Percentiles rank a stretch among this genome's conserved stretches.
phyloP scores from a whole-genome alignment of 257 asterid species.

The Solanum clarkiae region DNA sequence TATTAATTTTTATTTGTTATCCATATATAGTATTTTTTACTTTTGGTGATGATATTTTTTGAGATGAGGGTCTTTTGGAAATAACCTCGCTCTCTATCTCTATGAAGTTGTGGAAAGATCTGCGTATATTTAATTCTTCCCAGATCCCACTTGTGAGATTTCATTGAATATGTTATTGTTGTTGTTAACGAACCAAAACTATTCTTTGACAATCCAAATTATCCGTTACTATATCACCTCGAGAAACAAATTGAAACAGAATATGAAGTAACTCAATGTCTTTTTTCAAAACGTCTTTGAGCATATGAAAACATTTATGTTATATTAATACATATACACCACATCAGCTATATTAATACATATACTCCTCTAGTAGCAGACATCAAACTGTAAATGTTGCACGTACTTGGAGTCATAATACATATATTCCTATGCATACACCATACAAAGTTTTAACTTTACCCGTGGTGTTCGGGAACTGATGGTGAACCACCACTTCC shows the following conservation, averaged over 20 bases:
- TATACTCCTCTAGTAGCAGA: not conserved
- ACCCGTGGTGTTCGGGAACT: not conserved
- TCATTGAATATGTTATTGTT: no score
- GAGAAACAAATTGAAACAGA: not conserved
- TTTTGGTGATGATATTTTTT: no score
- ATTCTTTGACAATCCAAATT: not conserved
- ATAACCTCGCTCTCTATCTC: no score
- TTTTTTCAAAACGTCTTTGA: not conserved
- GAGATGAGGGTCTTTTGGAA: no score
- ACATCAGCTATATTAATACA: not conserved
- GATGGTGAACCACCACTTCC: constrained; percentile 2
- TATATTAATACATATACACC: not conserved
- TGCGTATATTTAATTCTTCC: no score
- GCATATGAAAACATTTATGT: not conserved
- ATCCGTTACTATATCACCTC: not conserved
- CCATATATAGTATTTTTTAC: no score
- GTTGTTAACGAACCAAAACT: no score
- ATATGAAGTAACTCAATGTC: not conserved
- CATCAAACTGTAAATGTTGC: not conserved
- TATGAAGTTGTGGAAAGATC: no score
- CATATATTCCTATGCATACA: not conserved
- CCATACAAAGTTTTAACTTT: not conserved
- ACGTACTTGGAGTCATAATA: not conserved
- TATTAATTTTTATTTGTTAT: no score
- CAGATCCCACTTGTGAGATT: no score